Evolutionary conservation across 805 yeast genomes (phyloP), one percentile per base, ranked within the genome.

Genomic region (Saccharomycopsis sp.): DNA sequence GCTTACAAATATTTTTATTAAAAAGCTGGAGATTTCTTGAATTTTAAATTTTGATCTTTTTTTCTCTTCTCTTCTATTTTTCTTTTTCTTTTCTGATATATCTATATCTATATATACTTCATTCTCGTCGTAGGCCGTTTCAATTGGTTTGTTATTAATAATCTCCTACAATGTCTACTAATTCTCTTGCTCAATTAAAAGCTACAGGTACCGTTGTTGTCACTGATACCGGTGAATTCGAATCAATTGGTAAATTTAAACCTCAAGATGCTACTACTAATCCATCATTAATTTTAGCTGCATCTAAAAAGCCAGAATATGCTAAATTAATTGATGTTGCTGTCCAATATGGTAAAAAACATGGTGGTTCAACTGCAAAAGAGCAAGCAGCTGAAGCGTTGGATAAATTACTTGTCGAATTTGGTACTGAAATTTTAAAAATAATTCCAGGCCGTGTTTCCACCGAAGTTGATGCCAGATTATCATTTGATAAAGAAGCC

Each of bases 201-300:
- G 88, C 94, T 54, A 66, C 96, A 47, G 97, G 97, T 58, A 93
- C 98, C 56, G 83, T 77, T 56, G 96, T 93, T 62, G 98, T 93
- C 63, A 86, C 98, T 55, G 98, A 93, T 74, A 88, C 97, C 52
- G 98, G 98, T 72, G 98, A 93, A 68, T 93, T 93, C 65, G 97
- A 87, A 68, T 82, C 93, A 54, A 93, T 93, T 65, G 96, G 96
- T 63, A 87, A 89, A 70, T 93, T 84, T 75, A 86, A 93, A 59
- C 98, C 98, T 56, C 97, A 93, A 74, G 98, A 93, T 69, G 96
- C 98, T 56, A 93, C 98, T 58, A 93, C 98, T 65, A 93, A 93
- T 75, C 98, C 98, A 56, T 88, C 97, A 36, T 75, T 93, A 72
- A 90, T 93, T 60, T 74, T 93, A 59, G 97, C 97, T 54, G 98